phyloP scores from a whole-genome alignment of 2,329 filamentous ascomycete species.

The Nectriaceae sp. region DNA sequence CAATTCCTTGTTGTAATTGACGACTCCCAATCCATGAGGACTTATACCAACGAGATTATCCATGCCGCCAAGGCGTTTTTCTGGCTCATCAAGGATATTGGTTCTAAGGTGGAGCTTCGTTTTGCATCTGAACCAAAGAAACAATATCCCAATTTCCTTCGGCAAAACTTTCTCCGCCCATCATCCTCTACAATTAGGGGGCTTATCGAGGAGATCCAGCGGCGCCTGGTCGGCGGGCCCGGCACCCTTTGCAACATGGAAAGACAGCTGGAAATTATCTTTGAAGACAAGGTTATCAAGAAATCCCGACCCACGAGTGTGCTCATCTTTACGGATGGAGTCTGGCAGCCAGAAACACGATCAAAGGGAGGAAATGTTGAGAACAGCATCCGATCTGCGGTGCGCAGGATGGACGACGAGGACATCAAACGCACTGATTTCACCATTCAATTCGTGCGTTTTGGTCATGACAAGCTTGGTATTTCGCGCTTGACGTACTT shows the following conservation, averaged over 20 bases:
- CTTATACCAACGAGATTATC: not conserved
- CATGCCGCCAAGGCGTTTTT: not conserved
- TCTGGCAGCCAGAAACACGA: not conserved
- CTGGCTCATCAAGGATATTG: constrained; percentile 10
- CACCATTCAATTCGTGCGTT: constrained; percentile 16
- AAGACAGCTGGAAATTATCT: constrained; percentile 1
- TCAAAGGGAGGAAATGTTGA: not conserved
- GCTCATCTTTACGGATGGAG: constrained; percentile 11
- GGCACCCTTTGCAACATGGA: constrained; percentile 13
- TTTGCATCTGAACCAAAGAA: constrained; percentile 8
- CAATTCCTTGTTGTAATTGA: constrained; percentile 16
- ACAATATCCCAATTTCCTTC: not conserved
- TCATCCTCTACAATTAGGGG: not conserved
- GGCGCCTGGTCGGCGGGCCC: not conserved
- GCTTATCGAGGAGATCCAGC: not conserved
- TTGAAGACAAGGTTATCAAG: not conserved
- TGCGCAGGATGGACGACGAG: not conserved
- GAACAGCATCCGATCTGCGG: constrained; percentile 2
- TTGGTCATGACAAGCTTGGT: constrained; percentile 10
- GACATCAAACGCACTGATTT: constrained; percentile 1
- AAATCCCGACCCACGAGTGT: constrained; percentile 6
- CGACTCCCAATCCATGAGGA: constrained; percentile 13
- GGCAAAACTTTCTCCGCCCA: not conserved
- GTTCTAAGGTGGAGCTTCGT: constrained; percentile 7
- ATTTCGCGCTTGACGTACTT: constrained; percentile 7